These are phyloP conservation scores for Russula dissimulans DNA, from an alignment of 768 basidiomycete species.

Conservation along the genomic window DNA sequence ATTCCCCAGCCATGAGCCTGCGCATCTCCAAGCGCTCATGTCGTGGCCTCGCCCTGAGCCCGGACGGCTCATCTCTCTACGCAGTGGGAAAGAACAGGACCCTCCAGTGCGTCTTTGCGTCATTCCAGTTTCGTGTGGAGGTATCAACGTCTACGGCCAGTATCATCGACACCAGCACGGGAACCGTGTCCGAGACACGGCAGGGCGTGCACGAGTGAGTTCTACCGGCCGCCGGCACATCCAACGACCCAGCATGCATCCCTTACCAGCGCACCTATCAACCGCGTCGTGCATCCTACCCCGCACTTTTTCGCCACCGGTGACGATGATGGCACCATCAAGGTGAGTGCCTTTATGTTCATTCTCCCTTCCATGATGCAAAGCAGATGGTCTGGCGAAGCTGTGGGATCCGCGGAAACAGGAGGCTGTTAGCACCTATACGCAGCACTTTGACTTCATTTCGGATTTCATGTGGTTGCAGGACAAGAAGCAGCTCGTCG, in stretches of 20 bases:
- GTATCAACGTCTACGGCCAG: constrained; percentile 28
- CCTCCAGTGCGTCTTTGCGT: constrained; percentile 52
- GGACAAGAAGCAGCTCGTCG: constrained; percentile 63
- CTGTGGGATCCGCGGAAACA: constrained; percentile 81
- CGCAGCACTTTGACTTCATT: constrained; percentile 91
- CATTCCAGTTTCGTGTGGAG: neutral
- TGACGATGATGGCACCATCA: constrained; percentile 91
- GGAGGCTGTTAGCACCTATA: constrained; percentile 56
- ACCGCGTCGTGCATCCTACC: constrained; percentile 67
- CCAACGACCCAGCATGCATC: constrained; percentile 10
- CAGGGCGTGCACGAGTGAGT: constrained; percentile 62
- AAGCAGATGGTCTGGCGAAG: constrained; percentile 32
- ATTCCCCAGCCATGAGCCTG: constrained; percentile 48
- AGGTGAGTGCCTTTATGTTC: constrained; percentile 37
- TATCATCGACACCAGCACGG: constrained; percentile 57
- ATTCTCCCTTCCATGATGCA: neutral
- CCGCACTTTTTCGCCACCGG: constrained; percentile 74
- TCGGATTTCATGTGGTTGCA: constrained; percentile 83
- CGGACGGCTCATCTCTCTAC: constrained; percentile 61
- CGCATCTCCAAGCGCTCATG: constrained; percentile 80
- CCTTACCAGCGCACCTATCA: constrained; percentile 61
- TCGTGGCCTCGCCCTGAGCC: constrained; percentile 58
- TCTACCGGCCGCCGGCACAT: constrained; percentile 10
- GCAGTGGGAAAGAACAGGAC: constrained; percentile 76
- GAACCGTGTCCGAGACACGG: constrained; percentile 39